Evolutionary conservation across 306 rosid species (phyloP).

Genomic region (Parietaria judaica): DNA sequence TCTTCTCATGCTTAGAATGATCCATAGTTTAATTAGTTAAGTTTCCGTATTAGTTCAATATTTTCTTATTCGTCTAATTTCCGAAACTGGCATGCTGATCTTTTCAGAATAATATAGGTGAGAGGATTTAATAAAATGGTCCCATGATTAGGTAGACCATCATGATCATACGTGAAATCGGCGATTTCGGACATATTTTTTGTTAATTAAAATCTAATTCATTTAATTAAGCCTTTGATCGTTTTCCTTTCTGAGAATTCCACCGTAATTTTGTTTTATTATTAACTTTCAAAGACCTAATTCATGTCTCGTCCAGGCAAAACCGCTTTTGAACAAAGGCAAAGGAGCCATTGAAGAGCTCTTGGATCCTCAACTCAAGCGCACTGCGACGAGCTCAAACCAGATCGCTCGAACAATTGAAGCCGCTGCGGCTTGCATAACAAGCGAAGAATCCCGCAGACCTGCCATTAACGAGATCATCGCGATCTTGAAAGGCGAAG

Average conservation of each 20-base stretch:
- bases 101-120: not conserved
- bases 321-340: slow-evolving; percentile 75
- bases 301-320: slow-evolving; percentile 53
- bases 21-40: not conserved
- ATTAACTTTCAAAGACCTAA: too few relatives aligned
- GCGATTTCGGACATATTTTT: not conserved
- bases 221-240: not conserved
- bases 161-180: slow-evolving; percentile 1
- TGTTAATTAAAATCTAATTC: not conserved
- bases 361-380: slow-evolving; percentile 67
- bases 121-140: not conserved
- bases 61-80: not conserved
- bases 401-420: slow-evolving; percentile 72
- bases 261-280: too few relatives aligned
- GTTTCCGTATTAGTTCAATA: not conserved
- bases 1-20: not conserved
- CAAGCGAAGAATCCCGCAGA: slow-evolving; percentile 78
- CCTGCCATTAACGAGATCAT: slow-evolving; percentile 68
- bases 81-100: not conserved
- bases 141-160: slow-evolving; percentile 5
- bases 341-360: slow-evolving; percentile 80
- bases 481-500: slow-evolving; percentile 75
- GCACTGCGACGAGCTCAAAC: slow-evolving; percentile 46
- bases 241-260: not conserved
- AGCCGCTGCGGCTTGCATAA: slow-evolving; percentile 80